Evolutionary conservation across 2,329 filamentous ascomycete species (phyloP), one percentile per base, ranked within the genome.

Genomic region (Aureobasidium leucospermi): DNA sequence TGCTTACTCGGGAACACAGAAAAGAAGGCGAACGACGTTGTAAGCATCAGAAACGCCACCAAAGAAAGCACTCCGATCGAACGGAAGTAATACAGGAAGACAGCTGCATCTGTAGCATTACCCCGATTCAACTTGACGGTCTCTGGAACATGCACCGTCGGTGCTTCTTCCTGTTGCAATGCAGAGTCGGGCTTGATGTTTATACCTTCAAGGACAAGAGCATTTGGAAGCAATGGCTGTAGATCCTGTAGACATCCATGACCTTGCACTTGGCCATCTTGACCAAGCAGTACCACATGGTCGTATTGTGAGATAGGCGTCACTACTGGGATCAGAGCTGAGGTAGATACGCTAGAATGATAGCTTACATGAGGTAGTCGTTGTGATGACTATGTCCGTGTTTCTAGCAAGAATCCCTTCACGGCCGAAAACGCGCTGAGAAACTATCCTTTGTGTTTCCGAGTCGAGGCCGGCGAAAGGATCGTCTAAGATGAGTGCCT

Each of bases 401-500:
- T 31, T 15, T 13, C 5, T 36, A 8, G 13, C 15, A 7, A n/a
- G 32, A n/a, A 51, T 7, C 9, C 47, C 47, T 31, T 16, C n/a
- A 6, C 5, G 6, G 23, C 34, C 34, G 32, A 51, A 51, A 10
- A 51, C 4, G 3, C 16, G 7, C 11, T 3, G 5, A 36, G 38
- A 8, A 23, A 51, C 19, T 4, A 8, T 23, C 31, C 10, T 4
- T 4, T 38, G 8, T 9, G 47, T 51, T 7, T 4, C 10, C n/a
- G 70, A 86, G 70, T 95, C 90, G 8, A 94, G 84, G 10, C 89
- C 85, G 55, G 76, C 67, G 70, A 95, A 91, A 42, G 93, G 88
- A 67, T 95, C 90, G 69, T 95, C 90, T 66, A 94, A 78, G 19
- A 94, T 76, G 5, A 94, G 76, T 62, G 91, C 86, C 0, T 87